These are phyloP conservation scores for Verruconis gallopava DNA, from an alignment of 2,329 filamentous ascomycete genomes.

Conservation along the genomic window DNA sequence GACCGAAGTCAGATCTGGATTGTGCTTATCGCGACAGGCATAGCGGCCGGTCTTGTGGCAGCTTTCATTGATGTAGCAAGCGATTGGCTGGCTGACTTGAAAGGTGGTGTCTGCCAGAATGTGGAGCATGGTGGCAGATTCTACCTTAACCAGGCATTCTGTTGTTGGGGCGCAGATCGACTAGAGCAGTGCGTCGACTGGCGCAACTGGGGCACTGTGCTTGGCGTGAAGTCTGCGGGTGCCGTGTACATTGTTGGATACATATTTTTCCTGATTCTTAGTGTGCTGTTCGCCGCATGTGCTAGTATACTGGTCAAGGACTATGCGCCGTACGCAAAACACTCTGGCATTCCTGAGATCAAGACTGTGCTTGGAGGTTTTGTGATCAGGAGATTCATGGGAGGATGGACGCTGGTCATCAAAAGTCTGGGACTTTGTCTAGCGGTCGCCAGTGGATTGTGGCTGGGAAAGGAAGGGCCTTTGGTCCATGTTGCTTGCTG, in stretches of 20 bases:
- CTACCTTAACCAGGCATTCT: conserved; percentile 84
- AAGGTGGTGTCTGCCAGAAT: conserved; percentile 73
- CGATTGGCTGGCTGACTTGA: conserved; percentile 88
- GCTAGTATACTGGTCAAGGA: conserved; percentile 70
- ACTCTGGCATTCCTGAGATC: conserved; percentile 94
- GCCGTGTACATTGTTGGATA: conserved; percentile 79
- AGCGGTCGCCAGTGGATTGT: conserved; percentile 85
- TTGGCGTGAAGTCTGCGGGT: conserved; percentile 51
- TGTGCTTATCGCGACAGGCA: conserved; percentile 70
- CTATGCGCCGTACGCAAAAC: conserved; percentile 79
- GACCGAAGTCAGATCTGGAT: conserved; percentile 90
- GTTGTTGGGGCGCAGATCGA: conserved; percentile 78
- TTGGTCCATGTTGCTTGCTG: conserved; percentile 94
- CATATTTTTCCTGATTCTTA: conserved; percentile 72
- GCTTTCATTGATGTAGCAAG: conserved; percentile 82
- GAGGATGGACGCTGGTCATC: conserved; percentile 74
- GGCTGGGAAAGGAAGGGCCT: conserved; percentile 92
- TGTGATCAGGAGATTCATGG: conserved; percentile 77
- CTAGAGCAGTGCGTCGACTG: conserved; percentile 73
- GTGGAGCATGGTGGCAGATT: conserved; percentile 70
- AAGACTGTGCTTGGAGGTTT: conserved; percentile 93
- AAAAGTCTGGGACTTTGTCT: conserved; percentile 85
- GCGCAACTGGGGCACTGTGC: conserved; percentile 68
- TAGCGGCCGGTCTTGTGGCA: conserved; percentile 72
- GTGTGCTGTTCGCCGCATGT: conserved; percentile 64